Conservation (phyloP, 164 flowering plant genomes). For the Sextonia rubra region DNA sequence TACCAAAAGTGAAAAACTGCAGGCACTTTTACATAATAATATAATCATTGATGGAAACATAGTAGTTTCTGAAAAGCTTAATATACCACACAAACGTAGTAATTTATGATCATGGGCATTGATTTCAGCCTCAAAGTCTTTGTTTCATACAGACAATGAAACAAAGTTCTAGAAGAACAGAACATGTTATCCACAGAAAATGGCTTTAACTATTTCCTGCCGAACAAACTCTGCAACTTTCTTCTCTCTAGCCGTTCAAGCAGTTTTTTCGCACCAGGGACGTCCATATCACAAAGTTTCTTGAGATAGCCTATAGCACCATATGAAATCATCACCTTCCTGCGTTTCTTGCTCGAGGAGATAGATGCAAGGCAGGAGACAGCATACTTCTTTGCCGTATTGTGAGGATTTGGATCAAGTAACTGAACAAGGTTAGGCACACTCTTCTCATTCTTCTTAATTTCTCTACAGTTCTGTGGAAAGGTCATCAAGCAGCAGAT, state of each 20-base stretch:
- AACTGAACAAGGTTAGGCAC: conserved; percentile 78
- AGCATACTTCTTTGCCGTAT: conserved; percentile 85
- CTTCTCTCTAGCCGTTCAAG: conserved; percentile 81
- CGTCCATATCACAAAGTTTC: conserved; percentile 79
- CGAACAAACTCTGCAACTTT: conserved; percentile 58
- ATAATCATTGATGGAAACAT: background rate
- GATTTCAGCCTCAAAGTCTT: background rate
- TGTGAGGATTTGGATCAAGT: conserved; percentile 75
- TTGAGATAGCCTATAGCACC: conserved; percentile 93
- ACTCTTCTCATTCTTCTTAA: conserved; percentile 66
- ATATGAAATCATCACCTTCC: conserved; percentile 79
- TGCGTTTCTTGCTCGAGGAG: conserved; percentile 73
- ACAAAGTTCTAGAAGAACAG: conserved; percentile 1
- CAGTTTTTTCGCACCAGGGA: conserved; percentile 75
- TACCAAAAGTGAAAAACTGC: background rate
- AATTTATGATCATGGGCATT: background rate
- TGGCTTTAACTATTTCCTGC: conserved; percentile 36
- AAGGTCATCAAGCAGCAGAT: conserved; percentile 46
- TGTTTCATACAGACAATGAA: conserved; percentile 30
- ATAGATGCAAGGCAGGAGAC: conserved; percentile 54
- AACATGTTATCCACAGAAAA: background rate
- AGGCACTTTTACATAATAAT: background rate
- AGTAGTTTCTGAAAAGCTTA: background rate
- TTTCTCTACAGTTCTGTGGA: conserved; percentile 52
- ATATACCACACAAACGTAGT: background rate